Percentiles rank a stretch among this genome's conserved stretches.
Conservation (phyloP, 768 basidiomycete species). For the Leccinum longicurvipes region DNA sequence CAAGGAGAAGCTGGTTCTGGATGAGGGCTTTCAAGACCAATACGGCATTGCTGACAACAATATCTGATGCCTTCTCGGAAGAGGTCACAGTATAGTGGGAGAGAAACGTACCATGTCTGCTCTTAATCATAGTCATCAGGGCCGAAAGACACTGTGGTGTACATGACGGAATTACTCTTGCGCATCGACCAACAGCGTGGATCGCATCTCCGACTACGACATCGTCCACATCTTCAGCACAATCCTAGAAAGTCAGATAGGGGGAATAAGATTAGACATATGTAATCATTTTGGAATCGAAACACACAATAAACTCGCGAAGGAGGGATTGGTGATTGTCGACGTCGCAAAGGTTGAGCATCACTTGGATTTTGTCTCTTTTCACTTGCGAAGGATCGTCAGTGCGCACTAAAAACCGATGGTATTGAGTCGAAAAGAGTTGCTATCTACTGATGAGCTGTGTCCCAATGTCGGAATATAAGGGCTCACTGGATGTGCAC, state of each 20-base stretch:
- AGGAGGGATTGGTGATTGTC: conserved; percentile 72
- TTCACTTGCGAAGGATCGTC: conserved; percentile 69
- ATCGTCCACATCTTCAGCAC: conserved; percentile 76
- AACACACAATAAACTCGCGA: conserved; percentile 78
- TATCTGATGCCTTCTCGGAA: conserved; percentile 45
- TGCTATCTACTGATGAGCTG: conserved; percentile 15
- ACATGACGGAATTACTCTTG: conserved; percentile 63
- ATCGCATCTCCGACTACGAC: conserved; percentile 69
- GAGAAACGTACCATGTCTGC: conserved; percentile 55
- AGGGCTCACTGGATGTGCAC: conserved; percentile 58
- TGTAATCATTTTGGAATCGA: background rate
- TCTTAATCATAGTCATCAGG: conserved; percentile 78
- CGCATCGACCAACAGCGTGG: conserved; percentile 74
- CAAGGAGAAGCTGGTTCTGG: conserved; percentile 54
- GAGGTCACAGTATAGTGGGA: background rate
- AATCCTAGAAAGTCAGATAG: conserved; percentile 51
- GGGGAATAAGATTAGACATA: background rate
- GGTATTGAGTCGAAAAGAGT: conserved; percentile 60
- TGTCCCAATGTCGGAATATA: background rate
- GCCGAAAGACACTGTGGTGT: conserved; percentile 69
- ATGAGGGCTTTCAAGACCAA: conserved; percentile 83
- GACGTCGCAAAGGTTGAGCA: conserved; percentile 60
- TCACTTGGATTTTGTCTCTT: conserved; percentile 67
- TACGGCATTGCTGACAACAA: conserved; percentile 75
- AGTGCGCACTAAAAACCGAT: conserved; percentile 65